A percentile compares a stretch with the other conserved stretches of the same genome.
These are phyloP conservation scores for Scalesia atractyloides DNA, from an alignment of 129 eudicot species.

Conservation along the genomic window DNA sequence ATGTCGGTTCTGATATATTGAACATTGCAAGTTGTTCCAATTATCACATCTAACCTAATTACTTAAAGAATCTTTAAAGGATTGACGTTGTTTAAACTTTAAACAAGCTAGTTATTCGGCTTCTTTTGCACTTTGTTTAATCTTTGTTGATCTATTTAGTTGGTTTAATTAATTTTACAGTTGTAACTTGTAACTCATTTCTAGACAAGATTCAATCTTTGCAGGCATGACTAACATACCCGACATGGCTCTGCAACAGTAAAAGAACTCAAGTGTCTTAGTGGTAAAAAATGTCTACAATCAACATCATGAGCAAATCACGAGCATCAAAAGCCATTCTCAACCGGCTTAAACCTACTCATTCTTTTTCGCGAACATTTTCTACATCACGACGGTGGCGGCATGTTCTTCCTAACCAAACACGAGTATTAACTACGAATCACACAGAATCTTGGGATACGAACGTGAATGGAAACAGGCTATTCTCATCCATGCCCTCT, in stretches of 20 bases:
- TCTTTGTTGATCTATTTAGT: not conserved
- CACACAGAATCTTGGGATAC: not conserved
- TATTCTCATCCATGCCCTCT: slow-evolving; percentile 16
- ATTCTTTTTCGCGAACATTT: slow-evolving; percentile 19
- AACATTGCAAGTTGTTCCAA: not conserved
- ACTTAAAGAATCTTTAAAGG: slow-evolving; percentile 9
- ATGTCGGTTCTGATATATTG: slow-evolving; percentile 7
- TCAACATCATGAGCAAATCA: slow-evolving; percentile 43
- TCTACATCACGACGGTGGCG: slow-evolving; percentile 26
- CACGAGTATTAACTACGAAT: not conserved
- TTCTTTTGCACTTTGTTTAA: not conserved
- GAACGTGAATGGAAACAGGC: slow-evolving; percentile 13
- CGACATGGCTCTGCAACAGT: slow-evolving; percentile 17
- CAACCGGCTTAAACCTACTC: slow-evolving; percentile 27
- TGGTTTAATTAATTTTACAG: not conserved
- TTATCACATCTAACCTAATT: not conserved
- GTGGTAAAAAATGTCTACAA: slow-evolving; percentile 28
- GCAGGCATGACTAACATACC: slow-evolving; percentile 20
- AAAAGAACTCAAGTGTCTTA: not conserved
- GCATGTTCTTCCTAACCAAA: slow-evolving; percentile 15
- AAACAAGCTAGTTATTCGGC: not conserved
- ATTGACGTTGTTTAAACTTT: not conserved
- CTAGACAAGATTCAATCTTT: not conserved
- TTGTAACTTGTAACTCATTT: not conserved
- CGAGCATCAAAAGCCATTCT: slow-evolving; percentile 37